Evolutionary conservation across 225 moss, liverwort and hornwort species (phyloP).

Genomic region (Polytrichum formosum): DNA sequence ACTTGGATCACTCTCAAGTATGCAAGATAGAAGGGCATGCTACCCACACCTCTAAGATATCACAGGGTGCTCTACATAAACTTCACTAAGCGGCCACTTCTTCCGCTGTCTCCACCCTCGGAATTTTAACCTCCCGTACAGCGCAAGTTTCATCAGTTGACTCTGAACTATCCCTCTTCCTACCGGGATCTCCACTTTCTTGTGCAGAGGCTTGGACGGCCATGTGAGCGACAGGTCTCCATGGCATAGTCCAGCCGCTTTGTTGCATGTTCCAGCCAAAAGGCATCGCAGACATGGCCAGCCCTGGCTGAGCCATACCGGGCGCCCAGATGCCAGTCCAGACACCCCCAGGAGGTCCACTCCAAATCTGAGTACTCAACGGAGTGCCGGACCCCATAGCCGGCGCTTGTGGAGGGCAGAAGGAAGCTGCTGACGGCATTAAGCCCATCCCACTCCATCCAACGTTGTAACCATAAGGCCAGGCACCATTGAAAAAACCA

Average conservation of each 20-base stretch:
- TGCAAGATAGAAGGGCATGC: no score
- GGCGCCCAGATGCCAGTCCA: slow-evolving; percentile 28
- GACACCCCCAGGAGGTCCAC: slow-evolving; percentile 21
- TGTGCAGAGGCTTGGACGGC: no score
- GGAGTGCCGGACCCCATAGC: slow-evolving; percentile 21
- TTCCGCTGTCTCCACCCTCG: no score
- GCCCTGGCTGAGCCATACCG: no score
- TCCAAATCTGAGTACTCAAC: slow-evolving; percentile 15
- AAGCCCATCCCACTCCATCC: slow-evolving; percentile 51
- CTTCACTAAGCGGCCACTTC: no score
- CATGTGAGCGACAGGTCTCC: slow-evolving; percentile 3
- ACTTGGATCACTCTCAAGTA: no score
- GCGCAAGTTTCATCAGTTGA: no score
- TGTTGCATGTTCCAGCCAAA: slow-evolving; percentile 19
- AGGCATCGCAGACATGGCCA: slow-evolving; percentile 23
- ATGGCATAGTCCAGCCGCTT: slow-evolving; percentile 31
- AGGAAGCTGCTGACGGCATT: slow-evolving; percentile 26
- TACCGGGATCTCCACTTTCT: no score
- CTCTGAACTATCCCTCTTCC: no score
- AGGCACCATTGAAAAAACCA: slow-evolving; percentile 66
- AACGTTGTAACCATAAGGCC: slow-evolving; percentile 74
- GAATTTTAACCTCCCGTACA: no score
- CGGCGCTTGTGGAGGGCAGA: slow-evolving; percentile 9
- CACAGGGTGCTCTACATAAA: no score
- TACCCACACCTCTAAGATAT: no score